Evolutionary conservation across 2,329 filamentous ascomycete species (phyloP).

Genomic region (Colletotrichum sp.): DNA sequence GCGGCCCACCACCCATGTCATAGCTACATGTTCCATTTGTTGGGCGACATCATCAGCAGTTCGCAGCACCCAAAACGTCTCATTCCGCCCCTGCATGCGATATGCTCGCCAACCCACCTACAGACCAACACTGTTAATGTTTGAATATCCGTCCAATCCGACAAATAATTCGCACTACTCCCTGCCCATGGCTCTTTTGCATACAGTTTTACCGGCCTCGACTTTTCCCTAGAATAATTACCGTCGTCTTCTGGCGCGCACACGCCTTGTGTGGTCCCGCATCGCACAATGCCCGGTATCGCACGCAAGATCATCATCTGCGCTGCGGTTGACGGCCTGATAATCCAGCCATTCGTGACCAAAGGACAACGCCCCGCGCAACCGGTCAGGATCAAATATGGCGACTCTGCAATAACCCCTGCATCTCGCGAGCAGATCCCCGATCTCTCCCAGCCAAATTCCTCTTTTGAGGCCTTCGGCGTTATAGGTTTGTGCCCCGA

Average conservation of each 20-base stretch:
- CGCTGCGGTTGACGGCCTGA: conserved; percentile 81
- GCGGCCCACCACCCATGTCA: conserved; percentile 23
- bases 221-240: background rate
- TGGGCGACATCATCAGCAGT: conserved; percentile 19
- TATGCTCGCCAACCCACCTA: background rate
- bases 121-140: background rate
- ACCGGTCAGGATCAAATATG: conserved; percentile 75
- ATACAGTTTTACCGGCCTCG: background rate
- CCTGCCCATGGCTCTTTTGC: background rate
- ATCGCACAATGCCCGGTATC: conserved; percentile 70
- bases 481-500: conserved; percentile 56
- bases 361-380: conserved; percentile 62
- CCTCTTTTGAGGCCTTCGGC: conserved; percentile 65
- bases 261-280: background rate
- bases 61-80: conserved; percentile 1
- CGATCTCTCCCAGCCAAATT: conserved; percentile 48
- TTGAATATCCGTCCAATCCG: background rate
- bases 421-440: conserved; percentile 49
- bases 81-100: background rate
- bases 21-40: conserved; percentile 12
- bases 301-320: conserved; percentile 82
- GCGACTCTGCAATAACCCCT: conserved; percentile 54
- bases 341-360: conserved; percentile 74
- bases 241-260: background rate
- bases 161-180: background rate